Conservation (phyloP, 495 filamentous ascomycete genomes). For the Podospora bellae-mahoneyi region DNA sequence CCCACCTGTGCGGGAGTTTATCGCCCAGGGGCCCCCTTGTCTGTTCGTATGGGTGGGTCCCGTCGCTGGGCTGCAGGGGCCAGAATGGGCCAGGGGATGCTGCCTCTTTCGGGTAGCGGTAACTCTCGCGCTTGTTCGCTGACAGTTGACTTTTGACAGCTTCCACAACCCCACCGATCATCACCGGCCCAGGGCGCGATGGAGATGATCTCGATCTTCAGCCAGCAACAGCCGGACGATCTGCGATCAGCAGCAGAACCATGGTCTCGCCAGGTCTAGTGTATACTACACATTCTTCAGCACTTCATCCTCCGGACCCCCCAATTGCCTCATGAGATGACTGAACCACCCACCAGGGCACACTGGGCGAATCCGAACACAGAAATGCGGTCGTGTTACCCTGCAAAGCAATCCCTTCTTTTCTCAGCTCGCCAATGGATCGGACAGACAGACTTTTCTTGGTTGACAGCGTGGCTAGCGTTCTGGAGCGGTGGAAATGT, state of each 20-base stretch:
- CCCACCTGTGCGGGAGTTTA: neutral
- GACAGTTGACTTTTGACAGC: neutral
- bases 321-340: neutral
- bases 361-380: neutral
- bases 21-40: neutral
- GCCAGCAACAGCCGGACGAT: neutral
- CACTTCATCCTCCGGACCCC: no score
- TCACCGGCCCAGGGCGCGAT: neutral
- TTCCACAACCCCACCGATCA: neutral
- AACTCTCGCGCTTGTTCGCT: neutral
- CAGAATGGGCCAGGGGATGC: neutral
- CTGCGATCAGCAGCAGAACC: neutral
- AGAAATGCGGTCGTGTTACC: neutral
- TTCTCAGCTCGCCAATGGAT: neutral
- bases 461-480: slow-evolving; percentile 5
- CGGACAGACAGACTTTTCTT: neutral
- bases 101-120: neutral
- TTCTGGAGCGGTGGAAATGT: neutral
- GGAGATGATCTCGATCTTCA: neutral
- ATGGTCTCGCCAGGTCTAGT: neutral
- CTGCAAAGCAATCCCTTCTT: neutral
- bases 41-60: neutral
- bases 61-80: neutral
- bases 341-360: neutral
- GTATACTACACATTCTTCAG: no score